Evolutionary conservation across 2,329 filamentous ascomycete species (phyloP).

Genomic region (Claviceps monticola): DNA sequence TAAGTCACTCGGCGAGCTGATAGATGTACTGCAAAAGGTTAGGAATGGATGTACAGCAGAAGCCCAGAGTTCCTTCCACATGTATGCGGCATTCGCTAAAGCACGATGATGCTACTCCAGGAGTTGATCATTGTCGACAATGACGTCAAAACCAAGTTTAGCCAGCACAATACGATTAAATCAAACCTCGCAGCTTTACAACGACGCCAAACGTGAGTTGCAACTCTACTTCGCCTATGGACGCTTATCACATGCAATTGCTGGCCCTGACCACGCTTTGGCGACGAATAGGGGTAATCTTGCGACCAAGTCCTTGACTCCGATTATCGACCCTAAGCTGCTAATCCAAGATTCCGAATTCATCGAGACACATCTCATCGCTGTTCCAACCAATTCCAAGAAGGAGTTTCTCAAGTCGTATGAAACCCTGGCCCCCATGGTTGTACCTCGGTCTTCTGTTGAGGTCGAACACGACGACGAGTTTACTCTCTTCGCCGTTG

Average conservation of each 20-base stretch:
- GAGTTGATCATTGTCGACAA: conserved; percentile 88
- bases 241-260: neutral
- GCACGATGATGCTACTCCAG: conserved; percentile 25
- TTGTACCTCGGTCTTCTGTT: conserved; percentile 76
- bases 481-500: conserved; percentile 77
- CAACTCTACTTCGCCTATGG: neutral
- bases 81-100: neutral
- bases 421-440: conserved; percentile 79
- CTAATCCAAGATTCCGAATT: conserved; percentile 88
- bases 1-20: conserved; percentile 74
- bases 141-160: conserved; percentile 88
- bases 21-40: conserved; percentile 80
- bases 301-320: conserved; percentile 82
- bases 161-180: conserved; percentile 86
- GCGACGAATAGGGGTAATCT: conserved; percentile 60
- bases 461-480: conserved; percentile 79
- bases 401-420: conserved; percentile 87
- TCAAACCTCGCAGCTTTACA: conserved; percentile 69
- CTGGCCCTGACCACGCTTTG: neutral
- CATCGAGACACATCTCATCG: conserved; percentile 87
- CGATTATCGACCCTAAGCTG: conserved; percentile 67
- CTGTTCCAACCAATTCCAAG: conserved; percentile 63
- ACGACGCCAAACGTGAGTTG: conserved; percentile 67
- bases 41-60: neutral
- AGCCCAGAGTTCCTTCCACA: neutral